These are phyloP conservation scores for Centaurea solstitialis DNA, from an alignment of 129 eudicot genomes.

Conservation along the genomic window DNA sequence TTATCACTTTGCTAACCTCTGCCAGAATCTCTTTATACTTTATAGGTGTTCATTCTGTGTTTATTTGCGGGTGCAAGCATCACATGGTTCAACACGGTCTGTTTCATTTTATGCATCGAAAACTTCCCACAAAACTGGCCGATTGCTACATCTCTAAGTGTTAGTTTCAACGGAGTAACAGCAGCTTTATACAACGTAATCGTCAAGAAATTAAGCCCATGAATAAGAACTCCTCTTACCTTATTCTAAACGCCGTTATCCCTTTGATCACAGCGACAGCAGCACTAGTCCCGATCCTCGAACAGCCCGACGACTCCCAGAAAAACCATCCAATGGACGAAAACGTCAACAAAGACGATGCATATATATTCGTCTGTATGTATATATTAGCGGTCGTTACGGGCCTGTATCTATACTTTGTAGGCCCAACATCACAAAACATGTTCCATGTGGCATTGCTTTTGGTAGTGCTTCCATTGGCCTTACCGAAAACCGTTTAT, in stretches of 20 bases:
- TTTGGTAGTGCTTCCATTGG: constrained; percentile 48
- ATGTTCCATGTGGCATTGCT: constrained; percentile 43
- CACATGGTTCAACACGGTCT: constrained; percentile 81
- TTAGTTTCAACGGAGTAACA: constrained; percentile 76
- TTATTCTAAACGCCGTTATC: constrained; percentile 60
- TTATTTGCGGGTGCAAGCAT: constrained; percentile 71
- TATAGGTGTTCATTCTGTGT: constrained; percentile 54
- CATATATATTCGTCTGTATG: constrained; percentile 39
- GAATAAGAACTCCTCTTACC: constrained; percentile 41
- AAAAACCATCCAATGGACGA: constrained; percentile 29
- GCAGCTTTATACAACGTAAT: constrained; percentile 67
- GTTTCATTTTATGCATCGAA: constrained; percentile 58
- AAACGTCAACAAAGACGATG: constrained; percentile 31
- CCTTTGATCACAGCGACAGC: constrained; percentile 51
- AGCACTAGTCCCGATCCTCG: constrained; percentile 43
- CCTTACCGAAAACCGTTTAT: constrained; percentile 35
- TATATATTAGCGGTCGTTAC: constrained; percentile 49
- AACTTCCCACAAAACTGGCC: constrained; percentile 57
- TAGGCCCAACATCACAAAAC: constrained; percentile 28
- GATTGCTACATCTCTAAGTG: constrained; percentile 61
- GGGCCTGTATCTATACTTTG: constrained; percentile 63
- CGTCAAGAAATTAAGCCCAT: constrained; percentile 43
- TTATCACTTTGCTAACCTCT: constrained; percentile 1
- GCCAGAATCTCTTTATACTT: background rate
- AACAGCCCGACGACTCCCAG: constrained; percentile 31